These are phyloP conservation scores for Cymbopogon citratus DNA, from an alignment of 176 grass and related monocot genomes.

Conservation along the genomic window DNA sequence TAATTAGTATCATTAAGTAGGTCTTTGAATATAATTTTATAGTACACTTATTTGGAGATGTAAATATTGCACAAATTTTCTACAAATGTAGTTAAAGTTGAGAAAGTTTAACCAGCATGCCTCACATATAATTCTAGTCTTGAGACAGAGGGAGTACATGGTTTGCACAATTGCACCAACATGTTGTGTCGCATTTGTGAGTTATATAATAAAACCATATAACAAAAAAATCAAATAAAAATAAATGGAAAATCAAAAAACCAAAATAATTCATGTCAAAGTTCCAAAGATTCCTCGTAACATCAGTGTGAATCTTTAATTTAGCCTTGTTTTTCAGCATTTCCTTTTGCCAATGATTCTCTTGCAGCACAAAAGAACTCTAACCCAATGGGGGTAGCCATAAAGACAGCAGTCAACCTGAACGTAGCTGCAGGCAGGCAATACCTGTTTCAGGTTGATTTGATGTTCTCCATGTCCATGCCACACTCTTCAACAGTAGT, in stretches of 20 bases:
- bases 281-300: not conserved
- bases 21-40: too few species aligned
- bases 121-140: too few species aligned
- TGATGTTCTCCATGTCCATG: slow-evolving; percentile 50
- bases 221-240: too few species aligned
- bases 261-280: not conserved
- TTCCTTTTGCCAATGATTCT: not conserved
- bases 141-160: too few species aligned
- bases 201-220: too few species aligned
- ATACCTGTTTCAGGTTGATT: slow-evolving; percentile 28
- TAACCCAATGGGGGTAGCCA: not conserved
- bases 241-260: not conserved
- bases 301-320: not conserved
- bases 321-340: not conserved
- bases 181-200: too few species aligned
- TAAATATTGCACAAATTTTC: too few species aligned
- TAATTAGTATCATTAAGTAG: too few species aligned
- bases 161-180: too few species aligned
- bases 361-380: not conserved
- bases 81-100: too few species aligned
- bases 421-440: not conserved
- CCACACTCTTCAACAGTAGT: slow-evolving; percentile 20
- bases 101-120: too few species aligned
- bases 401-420: slow-evolving; percentile 26
- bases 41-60: too few species aligned